Evolutionary conservation across 352 stramenopile species (phyloP).

Genomic region (Peronospora destructor): DNA sequence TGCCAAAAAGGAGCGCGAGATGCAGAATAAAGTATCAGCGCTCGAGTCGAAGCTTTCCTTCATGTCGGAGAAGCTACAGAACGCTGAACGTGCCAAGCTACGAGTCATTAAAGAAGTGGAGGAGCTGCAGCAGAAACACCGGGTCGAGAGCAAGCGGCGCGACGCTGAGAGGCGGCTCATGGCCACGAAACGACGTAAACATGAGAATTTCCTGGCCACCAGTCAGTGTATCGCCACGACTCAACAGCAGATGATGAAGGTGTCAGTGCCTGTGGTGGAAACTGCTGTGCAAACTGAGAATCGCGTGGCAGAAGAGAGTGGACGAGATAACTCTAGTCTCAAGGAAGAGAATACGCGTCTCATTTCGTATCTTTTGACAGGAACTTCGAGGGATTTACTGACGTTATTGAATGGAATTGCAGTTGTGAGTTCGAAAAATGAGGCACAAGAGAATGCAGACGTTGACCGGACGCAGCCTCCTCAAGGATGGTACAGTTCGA

Average conservation of each 20-base stretch:
- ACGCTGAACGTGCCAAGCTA: constrained; percentile 52
- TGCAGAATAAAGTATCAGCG: constrained; percentile 39
- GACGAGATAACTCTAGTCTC: constrained; percentile 1
- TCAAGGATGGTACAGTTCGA: constrained; percentile 16
- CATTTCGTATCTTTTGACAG: constrained; percentile 38
- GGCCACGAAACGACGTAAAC: constrained; percentile 56
- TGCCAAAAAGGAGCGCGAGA: constrained; percentile 33
- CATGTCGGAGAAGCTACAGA: constrained; percentile 42
- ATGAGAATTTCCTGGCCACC: constrained; percentile 40
- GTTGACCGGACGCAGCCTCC: constrained; percentile 13
- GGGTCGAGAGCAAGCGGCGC: constrained; percentile 54
- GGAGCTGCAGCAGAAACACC: constrained; percentile 48
- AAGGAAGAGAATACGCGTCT: constrained; percentile 37
- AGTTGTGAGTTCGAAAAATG: background rate
- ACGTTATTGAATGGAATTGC: constrained; percentile 27
- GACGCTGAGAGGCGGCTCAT: constrained; percentile 63
- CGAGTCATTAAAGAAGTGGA: constrained; percentile 43
- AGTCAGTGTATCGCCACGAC: constrained; percentile 39
- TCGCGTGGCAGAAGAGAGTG: constrained; percentile 1
- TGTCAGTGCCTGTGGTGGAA: constrained; percentile 17
- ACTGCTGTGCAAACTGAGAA: constrained; percentile 37
- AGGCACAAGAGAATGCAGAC: constrained; percentile 4
- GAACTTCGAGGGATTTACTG: constrained; percentile 24
- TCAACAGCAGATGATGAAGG: constrained; percentile 10
- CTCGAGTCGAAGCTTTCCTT: constrained; percentile 59